Evolutionary conservation across 768 basidiomycete species (phyloP), one percentile per base, ranked within the genome.

Genomic region (Tricholoma furcatifolium): DNA sequence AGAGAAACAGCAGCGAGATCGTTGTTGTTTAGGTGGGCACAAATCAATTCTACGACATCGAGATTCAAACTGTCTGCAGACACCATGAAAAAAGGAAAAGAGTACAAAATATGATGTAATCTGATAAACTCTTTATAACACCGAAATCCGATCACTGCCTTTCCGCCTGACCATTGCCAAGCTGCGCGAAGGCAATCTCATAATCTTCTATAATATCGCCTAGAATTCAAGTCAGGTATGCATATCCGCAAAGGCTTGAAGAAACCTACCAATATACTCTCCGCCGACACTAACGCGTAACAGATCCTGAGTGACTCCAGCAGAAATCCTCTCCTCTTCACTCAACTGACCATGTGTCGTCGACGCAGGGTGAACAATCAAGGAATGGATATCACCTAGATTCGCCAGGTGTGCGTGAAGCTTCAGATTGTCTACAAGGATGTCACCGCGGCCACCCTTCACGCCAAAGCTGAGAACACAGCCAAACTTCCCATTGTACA

Each of bases 41-140:
- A 85, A 15, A 91, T 80, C n/a, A 83, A 71, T 62, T 86, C 84
- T 38, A 89, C 76, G 34, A 90, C 84, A 67, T 91, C 88, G 17
- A 83, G 75, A 56, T 89, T 83, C 43, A 88, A 72, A 59, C 80
- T 86, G 58, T 87, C 82, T 10, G 81, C 82, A 27, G 82, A 76
- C 42, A 84, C 80, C 86, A 87, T 88, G 45, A 36, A 42, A 47
- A 27, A 2, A 20, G 17, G 20, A 15, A 4, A 27, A 4, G 5
- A 4, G 32, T 7, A 24, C 12, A 27, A 49, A 49, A 40, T 31
- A 23, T 27, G 17, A 40, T 18, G 17, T 30, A 20, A 39, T 17
- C 8, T 49, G 27, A 30, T 30, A 49, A 49, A 38, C 18, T 7
- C 27, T 27, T 27, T 27, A 49, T 30, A 6, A 6, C 9, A 39